Percentiles rank a stretch among this genome's conserved stretches.
Evolutionary conservation across 192 early-diverging fungal species (phyloP).

Genomic region (Coemansia sp.): DNA sequence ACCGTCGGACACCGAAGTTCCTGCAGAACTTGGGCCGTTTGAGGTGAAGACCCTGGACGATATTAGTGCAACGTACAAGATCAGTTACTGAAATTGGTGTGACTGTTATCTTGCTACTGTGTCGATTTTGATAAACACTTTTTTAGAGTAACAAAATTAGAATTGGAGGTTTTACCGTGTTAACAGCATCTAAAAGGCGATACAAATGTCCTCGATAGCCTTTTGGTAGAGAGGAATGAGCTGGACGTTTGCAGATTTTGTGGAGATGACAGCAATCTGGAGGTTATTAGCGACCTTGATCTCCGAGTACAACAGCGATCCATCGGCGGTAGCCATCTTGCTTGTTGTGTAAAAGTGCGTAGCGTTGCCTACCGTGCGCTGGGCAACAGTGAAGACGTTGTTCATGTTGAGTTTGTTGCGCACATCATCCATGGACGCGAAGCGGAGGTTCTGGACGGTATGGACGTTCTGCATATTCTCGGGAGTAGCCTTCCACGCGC

Average conservation of each 20-base stretch:
- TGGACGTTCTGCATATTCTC: conserved; percentile 30
- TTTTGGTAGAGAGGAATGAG: conserved; percentile 50
- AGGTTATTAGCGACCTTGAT: conserved; percentile 61
- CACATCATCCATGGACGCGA: conserved; percentile 52
- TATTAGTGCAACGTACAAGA: neutral
- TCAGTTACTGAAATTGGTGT: too few species aligned
- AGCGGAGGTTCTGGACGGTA: conserved; percentile 32
- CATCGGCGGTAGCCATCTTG: conserved; percentile 54
- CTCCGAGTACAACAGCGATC: conserved; percentile 64
- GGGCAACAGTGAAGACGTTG: conserved; percentile 70
- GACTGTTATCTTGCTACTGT: neutral
- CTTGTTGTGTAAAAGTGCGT: conserved; percentile 66
- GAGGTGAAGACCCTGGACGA: conserved; percentile 23
- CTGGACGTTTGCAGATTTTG: conserved; percentile 44
- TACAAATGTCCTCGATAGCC: conserved; percentile 55
- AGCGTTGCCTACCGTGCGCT: conserved; percentile 57
- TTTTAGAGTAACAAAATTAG: neutral
- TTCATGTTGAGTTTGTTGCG: conserved; percentile 60
- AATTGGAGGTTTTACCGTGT: too few species aligned
- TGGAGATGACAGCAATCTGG: conserved; percentile 38
- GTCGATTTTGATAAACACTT: neutral
- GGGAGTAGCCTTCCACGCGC: conserved; percentile 59
- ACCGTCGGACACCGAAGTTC: conserved; percentile 29
- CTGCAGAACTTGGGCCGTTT: conserved; percentile 30
- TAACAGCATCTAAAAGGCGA: conserved; percentile 21